phyloP scores from a whole-genome alignment of 2,329 filamentous ascomycete species.

The Lizonia empirigonia region DNA sequence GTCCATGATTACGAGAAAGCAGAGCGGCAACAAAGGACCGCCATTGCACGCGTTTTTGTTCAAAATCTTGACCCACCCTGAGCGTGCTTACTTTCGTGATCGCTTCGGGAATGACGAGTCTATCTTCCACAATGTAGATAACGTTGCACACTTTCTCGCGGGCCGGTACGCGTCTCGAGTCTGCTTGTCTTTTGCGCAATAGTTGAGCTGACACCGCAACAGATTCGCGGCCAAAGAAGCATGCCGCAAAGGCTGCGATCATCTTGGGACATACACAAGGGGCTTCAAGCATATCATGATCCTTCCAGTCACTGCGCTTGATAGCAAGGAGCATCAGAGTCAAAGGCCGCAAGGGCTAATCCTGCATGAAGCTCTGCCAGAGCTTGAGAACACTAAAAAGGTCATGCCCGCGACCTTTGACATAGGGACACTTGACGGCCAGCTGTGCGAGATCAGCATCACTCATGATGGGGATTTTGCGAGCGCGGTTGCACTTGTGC shows the following conservation, averaged over 20 bases:
- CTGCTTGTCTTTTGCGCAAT: no score
- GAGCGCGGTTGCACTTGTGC: slow-evolving; percentile 69
- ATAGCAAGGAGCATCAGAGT: slow-evolving; percentile 19
- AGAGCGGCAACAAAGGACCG: slow-evolving; percentile 1
- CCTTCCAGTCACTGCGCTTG: slow-evolving; percentile 24
- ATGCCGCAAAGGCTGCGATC: slow-evolving; percentile 52
- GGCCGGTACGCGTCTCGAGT: slow-evolving; percentile 39
- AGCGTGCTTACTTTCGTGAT: slow-evolving; percentile 38
- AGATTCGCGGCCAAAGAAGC: slow-evolving; percentile 61
- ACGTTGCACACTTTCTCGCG: slow-evolving; percentile 39
- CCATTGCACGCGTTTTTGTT: slow-evolving; percentile 29
- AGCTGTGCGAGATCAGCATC: slow-evolving; percentile 75
- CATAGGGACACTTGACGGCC: slow-evolving; percentile 37
- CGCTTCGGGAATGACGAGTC: slow-evolving; percentile 31
- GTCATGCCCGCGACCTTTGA: neutral
- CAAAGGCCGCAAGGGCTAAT: slow-evolving; percentile 35
- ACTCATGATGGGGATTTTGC: slow-evolving; percentile 88
- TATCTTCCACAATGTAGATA: slow-evolving; percentile 19
- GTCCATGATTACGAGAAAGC: slow-evolving; percentile 56
- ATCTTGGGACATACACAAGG: slow-evolving; percentile 26
- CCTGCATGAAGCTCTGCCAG: slow-evolving; percentile 22
- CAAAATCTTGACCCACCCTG: slow-evolving; percentile 40
- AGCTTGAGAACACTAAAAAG: neutral
- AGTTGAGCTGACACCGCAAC: slow-evolving; percentile 7
- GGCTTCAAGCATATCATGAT: slow-evolving; percentile 51